Base-by-base conservation (phyloP, 2,329 filamentous ascomycete genomes). In the Pseudogymnoascus sp. region DNA sequence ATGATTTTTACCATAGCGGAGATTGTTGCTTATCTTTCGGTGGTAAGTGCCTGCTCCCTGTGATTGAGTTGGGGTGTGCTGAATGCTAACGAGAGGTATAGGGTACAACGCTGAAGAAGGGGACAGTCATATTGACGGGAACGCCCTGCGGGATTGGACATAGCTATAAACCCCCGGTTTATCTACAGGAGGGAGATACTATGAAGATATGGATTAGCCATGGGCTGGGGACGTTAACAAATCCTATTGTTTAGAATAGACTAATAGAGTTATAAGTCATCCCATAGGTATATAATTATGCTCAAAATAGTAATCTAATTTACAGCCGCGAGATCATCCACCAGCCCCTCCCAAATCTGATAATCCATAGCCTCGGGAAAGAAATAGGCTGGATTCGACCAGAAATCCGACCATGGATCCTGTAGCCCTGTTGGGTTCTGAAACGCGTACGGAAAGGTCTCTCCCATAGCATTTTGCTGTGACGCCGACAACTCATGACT, bases 1-100 rank as follows among this genome's bases (percentile, higher is more conserved):
- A 72, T 84, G 23, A 83, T 85, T 63, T 84, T 84, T 69, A 75
- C 68, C 45, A 75, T 84, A 5, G 74, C 78, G 0, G 68, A 76
- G 62, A 70, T 78, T 23, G 67, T 79, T 65, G 23, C 23, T 73
- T 71, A 67, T 78, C 43, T 62, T 9, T 62, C 60, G 12, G 38
- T 62, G 14, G 60, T 62, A 62, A 35, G 60, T 62, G 9, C 9
- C 21, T 12, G 18, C 12, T 45, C 5, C 5, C 21, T 25, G 41
- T 45, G 41, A 6, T 45, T 3, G 21, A n/a, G 41, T 25, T 25
- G 12, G 41, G 12, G 12, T n/a, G 12, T 3, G 2, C 11, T 8
- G 5, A 5, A 45, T 45, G 41, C 41, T 76, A 65, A 67, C 21
- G 41, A 25, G 41, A 76, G 21, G 75, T 73, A 1, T 75, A 79